Evolutionary conservation across 129 eudicot genomes (phyloP), one percentile per base, ranked within the genome.

Genomic region (Erigeron canadensis): DNA sequence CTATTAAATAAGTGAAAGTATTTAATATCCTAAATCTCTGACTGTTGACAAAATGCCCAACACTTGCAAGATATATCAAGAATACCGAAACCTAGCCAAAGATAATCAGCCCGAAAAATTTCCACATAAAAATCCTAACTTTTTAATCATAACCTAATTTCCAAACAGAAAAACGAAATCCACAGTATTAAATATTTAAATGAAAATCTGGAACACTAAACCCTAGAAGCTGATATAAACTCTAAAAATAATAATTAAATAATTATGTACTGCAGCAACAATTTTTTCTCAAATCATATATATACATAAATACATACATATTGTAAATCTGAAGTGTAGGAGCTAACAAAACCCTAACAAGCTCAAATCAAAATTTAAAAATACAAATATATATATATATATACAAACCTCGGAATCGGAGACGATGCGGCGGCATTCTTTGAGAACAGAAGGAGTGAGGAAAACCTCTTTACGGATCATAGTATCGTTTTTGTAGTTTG

Each of bases 391-490:
- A 22, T 2, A 46, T 8, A 11, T 3, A 59, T 54, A 38, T 19
- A 39, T 8, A 54, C 3, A 17, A 23, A 86, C 98, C 96, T 94
- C 98, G 68, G 96, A 87, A 34, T 89, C 96, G 22, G 97, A 69
- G 65, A 94, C 86, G 64, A 94, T 94, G 73, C 96, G 96, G 75
- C 98, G 98, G 59, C 97, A 89, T 67, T 94, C 98, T 53, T 86
- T 86, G 77, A 94, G 88, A 21, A 82, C 97, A 6, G 98, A 77
- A 62, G 98, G 96, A 54, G 98, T 89, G 70, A 94, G 87, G 75
- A 90, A 94, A 10, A 94, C 87, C 81, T 94, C 98, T 66, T 94
- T 94, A 59, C 97, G 98, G 67, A 94, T 94, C 97, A 94, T 94
- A 6, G 97, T 94, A 76, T 94, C 98, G 84, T 94, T 94, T 77